A percentile compares a stretch with the other conserved stretches of the same genome.
These are phyloP conservation scores for Scleromitrula shiraiana DNA, from an alignment of 2,329 filamentous ascomycete species.

Conservation along the genomic window DNA sequence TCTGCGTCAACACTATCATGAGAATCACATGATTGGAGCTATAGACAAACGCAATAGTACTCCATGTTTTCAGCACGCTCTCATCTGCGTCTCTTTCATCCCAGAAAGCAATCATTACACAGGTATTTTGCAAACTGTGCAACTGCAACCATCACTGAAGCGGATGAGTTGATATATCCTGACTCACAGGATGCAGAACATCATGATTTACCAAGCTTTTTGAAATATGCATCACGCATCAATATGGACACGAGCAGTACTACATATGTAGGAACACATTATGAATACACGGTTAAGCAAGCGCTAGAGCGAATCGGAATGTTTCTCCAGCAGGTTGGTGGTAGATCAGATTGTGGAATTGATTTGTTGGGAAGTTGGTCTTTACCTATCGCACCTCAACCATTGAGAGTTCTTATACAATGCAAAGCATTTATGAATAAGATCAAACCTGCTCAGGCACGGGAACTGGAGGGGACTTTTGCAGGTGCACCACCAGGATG, in stretches of 20 bases:
- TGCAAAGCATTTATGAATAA: slow-evolving; percentile 57
- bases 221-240: slow-evolving; percentile 50
- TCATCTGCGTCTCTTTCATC: slow-evolving; percentile 16
- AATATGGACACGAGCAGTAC: slow-evolving; percentile 48
- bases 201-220: slow-evolving; percentile 55
- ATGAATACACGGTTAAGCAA: slow-evolving; percentile 61
- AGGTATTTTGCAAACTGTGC: slow-evolving; percentile 21
- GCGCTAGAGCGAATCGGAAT: slow-evolving; percentile 56
- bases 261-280: slow-evolving; percentile 64
- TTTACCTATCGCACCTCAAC: slow-evolving; percentile 38
- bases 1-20: not conserved
- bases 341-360: slow-evolving; percentile 60
- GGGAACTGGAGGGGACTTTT: slow-evolving; percentile 77
- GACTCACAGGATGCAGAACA: slow-evolving; percentile 44
- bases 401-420: slow-evolving; percentile 48
- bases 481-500: slow-evolving; percentile 65
- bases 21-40: slow-evolving; percentile 8
- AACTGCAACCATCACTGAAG: not conserved
- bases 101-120: slow-evolving; percentile 15
- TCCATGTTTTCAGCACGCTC: slow-evolving; percentile 19
- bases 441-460: slow-evolving; percentile 49
- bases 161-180: slow-evolving; percentile 35
- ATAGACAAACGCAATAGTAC: slow-evolving; percentile 6
- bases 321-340: slow-evolving; percentile 55
- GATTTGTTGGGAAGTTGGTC: slow-evolving; percentile 67